Evolutionary conservation across 768 basidiomycete species (phyloP), one percentile per base, ranked within the genome.

Genomic region (Favolaschia claudopus): DNA sequence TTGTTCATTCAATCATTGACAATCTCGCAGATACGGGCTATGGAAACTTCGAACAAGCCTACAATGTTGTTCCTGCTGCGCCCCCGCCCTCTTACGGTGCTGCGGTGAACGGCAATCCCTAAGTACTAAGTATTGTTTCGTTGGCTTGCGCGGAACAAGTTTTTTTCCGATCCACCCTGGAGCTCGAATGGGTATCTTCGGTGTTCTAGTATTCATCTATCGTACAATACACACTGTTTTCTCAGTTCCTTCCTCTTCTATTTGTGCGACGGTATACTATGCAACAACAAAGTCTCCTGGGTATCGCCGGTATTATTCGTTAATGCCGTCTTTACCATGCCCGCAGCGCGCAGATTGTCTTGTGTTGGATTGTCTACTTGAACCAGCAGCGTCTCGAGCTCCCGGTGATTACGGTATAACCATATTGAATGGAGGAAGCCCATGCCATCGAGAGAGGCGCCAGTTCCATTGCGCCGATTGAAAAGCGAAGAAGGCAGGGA

Each of bases 1-100:
- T 25, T 15, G 2, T 22, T 28, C n/a, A 10, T 34, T 25, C n/a
- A 3, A 51, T 20, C 14, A 0, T 25, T 48, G 25, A 32, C 44
- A 14, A 28, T 19, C 14, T 15, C 1, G 27, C 42, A 63, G 62
- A 63, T 42, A 34, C 48, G 25, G 62, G 62, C 20, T 50, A 55
- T 12, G 62, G 62, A 0, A 32, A 55, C 42, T 63, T 63, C 36
- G 57, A 63, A 33, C 57, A 58, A 53, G 40, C 24, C 8, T 44
- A 53, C 45, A 24, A 17, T 28, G 49, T 38, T 13, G 24, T 60
- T 48, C 51, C 51, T 14, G 7, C 46, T 1, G 22, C 24, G 10
- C 47, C 62, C 25, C 62, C 62, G 20, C 62, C 62, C 13, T 52
- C 56, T 6, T 63, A 63, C 24, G 62, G 62, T 12, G 62, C 57